Percentiles rank a stretch among this genome's conserved stretches.
These are phyloP conservation scores for Arabis alpina DNA, from an alignment of 345 rosid genomes.

Conservation along the genomic window DNA sequence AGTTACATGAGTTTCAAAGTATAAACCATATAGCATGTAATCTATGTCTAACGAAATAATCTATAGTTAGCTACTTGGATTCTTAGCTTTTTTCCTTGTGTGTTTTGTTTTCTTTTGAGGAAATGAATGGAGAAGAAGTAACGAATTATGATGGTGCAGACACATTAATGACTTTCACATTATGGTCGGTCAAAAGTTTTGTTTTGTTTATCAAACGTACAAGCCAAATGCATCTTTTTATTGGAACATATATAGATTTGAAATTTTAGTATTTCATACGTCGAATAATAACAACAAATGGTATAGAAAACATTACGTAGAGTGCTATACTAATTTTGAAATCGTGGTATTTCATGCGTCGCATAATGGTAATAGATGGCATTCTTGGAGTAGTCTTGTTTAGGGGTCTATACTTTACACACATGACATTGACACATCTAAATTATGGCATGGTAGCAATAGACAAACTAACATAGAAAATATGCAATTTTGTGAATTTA, in stretches of 20 bases:
- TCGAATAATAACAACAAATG: background rate
- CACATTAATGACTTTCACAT: slow-evolving; percentile 14
- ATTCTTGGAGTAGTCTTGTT: too few relatives aligned
- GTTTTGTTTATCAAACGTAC: too few relatives aligned
- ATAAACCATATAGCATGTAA: background rate
- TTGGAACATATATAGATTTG: background rate
- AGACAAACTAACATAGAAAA: too few relatives aligned
- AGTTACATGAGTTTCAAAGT: slow-evolving; percentile 5
- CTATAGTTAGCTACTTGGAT: slow-evolving; percentile 10
- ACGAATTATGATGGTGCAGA: slow-evolving; percentile 20
- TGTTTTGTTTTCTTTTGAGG: slow-evolving; percentile 5
- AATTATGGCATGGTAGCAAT: too few relatives aligned
- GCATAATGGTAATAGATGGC: background rate
- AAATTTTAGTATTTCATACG: background rate
- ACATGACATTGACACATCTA: too few relatives aligned
- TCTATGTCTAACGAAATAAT: background rate
- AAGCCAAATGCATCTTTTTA: slow-evolving; percentile 4
- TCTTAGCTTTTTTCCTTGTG: background rate
- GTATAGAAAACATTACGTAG: background rate
- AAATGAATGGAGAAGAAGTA: background rate
- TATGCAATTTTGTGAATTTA: too few relatives aligned
- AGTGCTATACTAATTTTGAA: background rate
- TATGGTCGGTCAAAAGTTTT: slow-evolving; percentile 25
- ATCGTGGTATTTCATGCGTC: background rate
- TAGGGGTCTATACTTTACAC: too few relatives aligned